phyloP scores from a whole-genome alignment of 805 yeast genomes.

The Spathaspora boniae region DNA sequence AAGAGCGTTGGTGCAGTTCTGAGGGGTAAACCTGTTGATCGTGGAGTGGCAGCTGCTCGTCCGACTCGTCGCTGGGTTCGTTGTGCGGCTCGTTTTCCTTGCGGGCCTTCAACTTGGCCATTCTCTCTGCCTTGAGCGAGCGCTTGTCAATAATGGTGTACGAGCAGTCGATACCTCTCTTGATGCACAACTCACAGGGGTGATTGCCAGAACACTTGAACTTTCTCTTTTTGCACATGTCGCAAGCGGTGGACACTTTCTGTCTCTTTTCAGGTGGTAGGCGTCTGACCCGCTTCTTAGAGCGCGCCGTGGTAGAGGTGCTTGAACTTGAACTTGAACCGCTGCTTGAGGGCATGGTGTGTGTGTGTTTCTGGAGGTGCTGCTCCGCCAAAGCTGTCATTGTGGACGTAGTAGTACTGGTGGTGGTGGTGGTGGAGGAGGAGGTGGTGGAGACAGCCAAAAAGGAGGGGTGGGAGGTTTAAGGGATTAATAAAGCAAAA shows the following conservation, averaged over 20 bases:
- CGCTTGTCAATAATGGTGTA: constrained; percentile 21
- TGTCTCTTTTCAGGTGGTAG: constrained; percentile 20
- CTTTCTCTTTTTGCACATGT: constrained; percentile 17
- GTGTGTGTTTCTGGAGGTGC: too few species aligned
- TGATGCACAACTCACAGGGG: constrained; percentile 19
- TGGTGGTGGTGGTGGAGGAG: too few species aligned
- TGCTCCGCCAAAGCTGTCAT: too few species aligned
- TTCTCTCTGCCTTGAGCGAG: constrained; percentile 19
- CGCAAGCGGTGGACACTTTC: constrained; percentile 26
- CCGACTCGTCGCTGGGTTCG: not conserved
- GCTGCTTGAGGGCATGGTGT: too few species aligned
- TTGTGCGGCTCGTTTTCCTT: constrained; percentile 2
- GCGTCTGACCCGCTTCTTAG: constrained; percentile 12
- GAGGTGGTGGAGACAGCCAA: too few species aligned
- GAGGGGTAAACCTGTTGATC: not conserved
- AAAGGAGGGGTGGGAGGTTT: too few species aligned
- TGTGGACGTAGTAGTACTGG: too few species aligned
- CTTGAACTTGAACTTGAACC: not conserved
- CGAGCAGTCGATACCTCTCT: constrained; percentile 18
- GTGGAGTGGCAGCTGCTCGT: constrained; percentile 2
- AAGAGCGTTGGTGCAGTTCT: constrained; percentile 1
- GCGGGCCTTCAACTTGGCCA: constrained; percentile 12
- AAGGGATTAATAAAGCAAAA: too few species aligned
- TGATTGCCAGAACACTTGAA: constrained; percentile 19
- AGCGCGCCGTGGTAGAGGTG: not conserved